Base-by-base conservation (phyloP, 176 grass and related monocot species). In the Aegilops umbellulata region DNA sequence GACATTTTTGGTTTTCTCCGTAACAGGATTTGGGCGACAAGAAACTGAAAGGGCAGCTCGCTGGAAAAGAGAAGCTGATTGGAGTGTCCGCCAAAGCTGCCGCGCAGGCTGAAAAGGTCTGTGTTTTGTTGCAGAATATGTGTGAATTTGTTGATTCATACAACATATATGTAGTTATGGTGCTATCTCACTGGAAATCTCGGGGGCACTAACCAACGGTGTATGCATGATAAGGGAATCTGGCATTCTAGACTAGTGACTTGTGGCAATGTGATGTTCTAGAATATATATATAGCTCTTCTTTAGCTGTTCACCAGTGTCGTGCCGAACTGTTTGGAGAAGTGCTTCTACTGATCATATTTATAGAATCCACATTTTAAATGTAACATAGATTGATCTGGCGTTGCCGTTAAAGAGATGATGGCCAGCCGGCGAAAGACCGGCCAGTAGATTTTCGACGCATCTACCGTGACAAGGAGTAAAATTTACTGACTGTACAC, bases 41-140 rank as follows among this genome's bases (percentile, higher is more conserved):
- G 89, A 98, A 95, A 72, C 53, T 98, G 76, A 90, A 87, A 89
- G 87, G 88, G 3, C 90, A 94, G 78, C 93, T 98, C 39, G 42
- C 82, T 74, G 80, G 82, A 72, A 95, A 83, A 44, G 96, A 98
- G 84, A 92, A 92, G 74, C 85, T 95, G 35, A 92, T 94, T 83
- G 88, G 91, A 20, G 79, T 91, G 22, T 92, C 93, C 22, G 93
- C 93, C 11, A 91, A 95, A 90, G 88, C 90, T 76, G 96, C 96
- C 9, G 96, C 84, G 3, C 91, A 90, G 81, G 64, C 90, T 27
- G 96, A 98, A 66, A 92, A 94, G 88, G 96, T 95, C 12, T 8
- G 27, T 51, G 4, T 35, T 30, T 84, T 57, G 1, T 41, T 72
- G 44, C 7, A 65, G 64, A 17, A n/a, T 38, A 25, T 60, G 31